Conservation (phyloP, 1,139 yeast species). For the Taphrina populina region DNA sequence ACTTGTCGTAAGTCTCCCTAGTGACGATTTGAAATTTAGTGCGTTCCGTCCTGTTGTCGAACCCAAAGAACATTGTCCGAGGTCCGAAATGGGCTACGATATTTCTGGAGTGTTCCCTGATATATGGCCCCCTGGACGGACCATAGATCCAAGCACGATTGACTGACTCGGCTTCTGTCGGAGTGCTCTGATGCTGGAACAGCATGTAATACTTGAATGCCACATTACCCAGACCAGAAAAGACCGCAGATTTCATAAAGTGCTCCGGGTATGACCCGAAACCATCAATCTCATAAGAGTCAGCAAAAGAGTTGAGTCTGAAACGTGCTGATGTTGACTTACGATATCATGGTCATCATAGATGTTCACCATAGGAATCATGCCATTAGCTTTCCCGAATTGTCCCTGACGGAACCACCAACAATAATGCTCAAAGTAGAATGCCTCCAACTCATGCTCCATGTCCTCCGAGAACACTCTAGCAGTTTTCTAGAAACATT, state of each 20-base stretch:
- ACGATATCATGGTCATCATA: slow-evolving; percentile 54
- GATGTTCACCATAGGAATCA: slow-evolving; percentile 79
- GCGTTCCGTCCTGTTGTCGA: slow-evolving; percentile 91
- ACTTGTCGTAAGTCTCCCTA: slow-evolving; percentile 55
- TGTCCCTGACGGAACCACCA: slow-evolving; percentile 84
- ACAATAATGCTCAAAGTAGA: slow-evolving; percentile 69
- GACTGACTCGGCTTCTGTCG: slow-evolving; percentile 40
- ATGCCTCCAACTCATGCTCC: slow-evolving; percentile 57
- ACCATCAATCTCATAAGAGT: slow-evolving; percentile 93
- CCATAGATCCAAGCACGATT: slow-evolving; percentile 45
- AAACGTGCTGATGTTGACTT: background rate
- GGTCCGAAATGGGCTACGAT: slow-evolving; percentile 70
- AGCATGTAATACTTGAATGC: slow-evolving; percentile 87
- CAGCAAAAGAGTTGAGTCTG: slow-evolving; percentile 43
- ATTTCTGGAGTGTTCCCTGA: slow-evolving; percentile 64
- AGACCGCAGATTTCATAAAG: slow-evolving; percentile 70
- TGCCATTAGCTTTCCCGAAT: slow-evolving; percentile 73
- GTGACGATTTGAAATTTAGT: slow-evolving; percentile 58
- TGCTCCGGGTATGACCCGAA: slow-evolving; percentile 79
- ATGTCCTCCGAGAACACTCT: slow-evolving; percentile 50
- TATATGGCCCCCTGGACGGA: slow-evolving; percentile 59
- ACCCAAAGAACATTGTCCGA: slow-evolving; percentile 66
- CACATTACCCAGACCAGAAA: slow-evolving; percentile 66
- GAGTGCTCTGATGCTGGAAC: slow-evolving; percentile 69
- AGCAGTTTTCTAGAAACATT: slow-evolving; percentile 12